Percentiles rank a stretch among this genome's conserved stretches.
These are phyloP conservation scores for Monosporozyma servazzii DNA, from an alignment of 805 yeast genomes.

Conservation along the genomic window DNA sequence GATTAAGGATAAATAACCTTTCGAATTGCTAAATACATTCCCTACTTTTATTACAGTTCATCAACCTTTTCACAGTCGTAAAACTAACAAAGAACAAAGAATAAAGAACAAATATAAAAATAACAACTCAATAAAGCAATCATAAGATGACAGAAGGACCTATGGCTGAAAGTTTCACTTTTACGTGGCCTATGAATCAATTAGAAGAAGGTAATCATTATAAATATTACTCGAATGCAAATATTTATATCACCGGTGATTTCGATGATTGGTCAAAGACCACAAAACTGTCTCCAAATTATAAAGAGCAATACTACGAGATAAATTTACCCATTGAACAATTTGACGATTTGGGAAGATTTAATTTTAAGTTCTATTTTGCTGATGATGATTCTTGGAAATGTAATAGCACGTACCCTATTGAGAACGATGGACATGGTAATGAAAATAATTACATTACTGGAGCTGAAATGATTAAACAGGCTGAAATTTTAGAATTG, in stretches of 20 bases:
- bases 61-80: too few relatives aligned
- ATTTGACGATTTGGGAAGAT: conserved; percentile 20
- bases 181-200: conserved; percentile 42
- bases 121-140: not conserved
- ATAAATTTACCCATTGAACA: not conserved
- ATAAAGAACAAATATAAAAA: not conserved
- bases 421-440: conserved; percentile 35
- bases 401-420: conserved; percentile 31
- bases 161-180: conserved; percentile 14
- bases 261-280: conserved; percentile 59
- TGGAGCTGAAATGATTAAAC: conserved; percentile 6
- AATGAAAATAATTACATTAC: conserved; percentile 32
- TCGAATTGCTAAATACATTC: too few relatives aligned
- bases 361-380: conserved; percentile 38
- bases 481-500: conserved; percentile 1
- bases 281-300: conserved; percentile 42
- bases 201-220: conserved; percentile 26
- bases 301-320: conserved; percentile 30
- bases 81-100: not conserved
- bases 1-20: too few relatives aligned
- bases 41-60: too few relatives aligned
- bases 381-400: conserved; percentile 65
- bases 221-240: not conserved
- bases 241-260: conserved; percentile 53
- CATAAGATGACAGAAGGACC: not conserved